A percentile compares a stretch with the other conserved stretches of the same genome.
Conservation (phyloP, 2,329 filamentous ascomycete genomes). For the Pyrenochaeta sp. region DNA sequence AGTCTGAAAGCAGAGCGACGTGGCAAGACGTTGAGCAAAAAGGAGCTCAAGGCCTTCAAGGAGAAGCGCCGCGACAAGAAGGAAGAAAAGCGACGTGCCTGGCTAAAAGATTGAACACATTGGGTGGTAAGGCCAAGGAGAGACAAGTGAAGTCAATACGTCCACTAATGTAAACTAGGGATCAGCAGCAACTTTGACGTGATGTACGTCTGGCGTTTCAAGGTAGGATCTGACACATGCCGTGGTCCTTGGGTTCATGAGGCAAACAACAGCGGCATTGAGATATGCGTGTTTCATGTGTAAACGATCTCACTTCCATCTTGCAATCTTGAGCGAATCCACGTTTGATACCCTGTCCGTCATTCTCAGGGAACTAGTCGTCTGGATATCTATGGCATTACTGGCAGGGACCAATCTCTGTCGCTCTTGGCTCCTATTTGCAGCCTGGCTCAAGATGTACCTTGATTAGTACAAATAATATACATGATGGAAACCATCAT, state of each 20-base stretch:
- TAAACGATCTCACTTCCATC: not conserved
- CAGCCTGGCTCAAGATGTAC: constrained; percentile 4
- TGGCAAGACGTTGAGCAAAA: constrained; percentile 82
- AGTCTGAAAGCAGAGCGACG: constrained; percentile 92
- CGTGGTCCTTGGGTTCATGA: constrained; percentile 8
- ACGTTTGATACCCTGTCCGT: not conserved
- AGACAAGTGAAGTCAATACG: constrained; percentile 24
- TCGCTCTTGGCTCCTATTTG: constrained; percentile 2
- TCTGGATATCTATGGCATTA: constrained; percentile 6
- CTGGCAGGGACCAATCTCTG: constrained; percentile 4
- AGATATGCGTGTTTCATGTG: constrained; percentile 2
- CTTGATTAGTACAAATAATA: constrained; percentile 8
- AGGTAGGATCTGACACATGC: constrained; percentile 27
- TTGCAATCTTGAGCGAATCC: constrained; percentile 5
- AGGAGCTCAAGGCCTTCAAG: constrained; percentile 89
- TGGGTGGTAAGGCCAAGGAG: constrained; percentile 41
- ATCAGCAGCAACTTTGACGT: constrained; percentile 11
- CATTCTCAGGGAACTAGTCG: constrained; percentile 10
- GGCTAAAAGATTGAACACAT: constrained; percentile 77
- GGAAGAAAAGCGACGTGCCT: constrained; percentile 92
- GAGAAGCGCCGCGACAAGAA: constrained; percentile 89
- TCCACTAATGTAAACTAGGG: constrained; percentile 41
- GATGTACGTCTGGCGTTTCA: constrained; percentile 12
- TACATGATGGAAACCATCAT: constrained; percentile 10
- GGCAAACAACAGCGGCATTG: not conserved